These are phyloP conservation scores for Antarctomyces pellizariae DNA, from an alignment of 495 filamentous ascomycete genomes.

Conservation along the genomic window DNA sequence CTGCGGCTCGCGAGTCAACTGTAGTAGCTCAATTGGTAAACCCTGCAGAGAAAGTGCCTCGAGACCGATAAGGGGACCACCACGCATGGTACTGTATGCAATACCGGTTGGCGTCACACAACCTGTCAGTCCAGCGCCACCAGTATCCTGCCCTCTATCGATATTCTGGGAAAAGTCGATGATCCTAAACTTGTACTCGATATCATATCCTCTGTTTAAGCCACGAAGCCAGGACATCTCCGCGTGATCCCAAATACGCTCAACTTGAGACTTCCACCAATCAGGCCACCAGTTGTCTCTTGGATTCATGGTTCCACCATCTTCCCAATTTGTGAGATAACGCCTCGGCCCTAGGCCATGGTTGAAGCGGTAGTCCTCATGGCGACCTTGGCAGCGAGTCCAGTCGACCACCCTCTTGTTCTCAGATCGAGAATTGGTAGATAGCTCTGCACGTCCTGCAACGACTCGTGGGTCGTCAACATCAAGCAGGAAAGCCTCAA, in stretches of 20 bases:
- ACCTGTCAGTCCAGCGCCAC: constrained; percentile 31
- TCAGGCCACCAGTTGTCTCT: constrained; percentile 31
- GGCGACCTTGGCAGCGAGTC: constrained; percentile 30
- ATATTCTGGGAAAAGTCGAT: constrained; percentile 60
- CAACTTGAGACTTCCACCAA: constrained; percentile 19
- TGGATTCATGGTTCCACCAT: constrained; percentile 22
- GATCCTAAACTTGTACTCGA: constrained; percentile 36
- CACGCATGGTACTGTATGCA: constrained; percentile 35
- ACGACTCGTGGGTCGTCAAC: constrained; percentile 33
- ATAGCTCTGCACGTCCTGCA: constrained; percentile 20
- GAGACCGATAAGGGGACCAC: constrained; percentile 36
- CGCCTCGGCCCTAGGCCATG: constrained; percentile 25
- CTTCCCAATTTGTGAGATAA: constrained; percentile 32
- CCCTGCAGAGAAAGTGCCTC: constrained; percentile 53
- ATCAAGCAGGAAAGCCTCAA: constrained; percentile 35
- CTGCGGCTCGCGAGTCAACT: constrained; percentile 38
- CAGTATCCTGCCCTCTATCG: constrained; percentile 28
- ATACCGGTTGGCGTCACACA: constrained; percentile 52
- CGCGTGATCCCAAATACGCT: constrained; percentile 41
- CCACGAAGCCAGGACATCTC: constrained; percentile 36
- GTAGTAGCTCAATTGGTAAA: constrained; percentile 35
- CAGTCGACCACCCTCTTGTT: constrained; percentile 22
- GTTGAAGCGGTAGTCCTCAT: constrained; percentile 24
- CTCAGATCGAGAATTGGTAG: constrained; percentile 8
- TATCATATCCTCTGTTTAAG: constrained; percentile 24